Evolutionary conservation across 306 rosid genomes (phyloP).

Genomic region (Sophora flavescens): DNA sequence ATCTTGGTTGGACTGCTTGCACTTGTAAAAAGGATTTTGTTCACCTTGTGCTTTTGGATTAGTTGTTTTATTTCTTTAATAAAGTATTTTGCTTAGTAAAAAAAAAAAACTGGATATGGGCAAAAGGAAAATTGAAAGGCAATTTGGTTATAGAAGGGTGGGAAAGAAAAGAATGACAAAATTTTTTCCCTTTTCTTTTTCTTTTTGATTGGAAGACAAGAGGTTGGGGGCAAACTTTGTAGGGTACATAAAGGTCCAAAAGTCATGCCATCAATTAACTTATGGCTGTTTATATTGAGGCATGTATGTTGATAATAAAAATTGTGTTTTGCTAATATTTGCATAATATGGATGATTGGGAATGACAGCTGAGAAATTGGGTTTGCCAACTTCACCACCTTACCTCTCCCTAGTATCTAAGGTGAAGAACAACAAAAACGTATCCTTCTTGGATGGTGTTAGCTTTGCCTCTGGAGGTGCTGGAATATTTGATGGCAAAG

Average conservation of each 20-base stretch:
- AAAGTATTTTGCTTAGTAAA: too few relatives aligned
- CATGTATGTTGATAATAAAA: background rate
- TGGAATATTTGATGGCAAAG: constrained; percentile 66
- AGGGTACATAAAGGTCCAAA: background rate
- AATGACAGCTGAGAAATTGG: constrained; percentile 75
- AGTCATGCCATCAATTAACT: constrained; percentile 14
- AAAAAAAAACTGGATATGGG: too few relatives aligned
- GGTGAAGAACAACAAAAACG: constrained; percentile 17
- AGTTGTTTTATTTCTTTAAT: too few relatives aligned
- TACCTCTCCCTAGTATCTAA: constrained; percentile 66
- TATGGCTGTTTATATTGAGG: background rate
- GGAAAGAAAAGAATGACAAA: constrained; percentile 6
- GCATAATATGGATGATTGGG: constrained; percentile 36
- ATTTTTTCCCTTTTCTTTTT: background rate
- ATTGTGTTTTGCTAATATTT: constrained; percentile 34
- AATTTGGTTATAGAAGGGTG: background rate
- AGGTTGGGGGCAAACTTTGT: constrained; percentile 7
- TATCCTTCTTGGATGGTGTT: constrained; percentile 60
- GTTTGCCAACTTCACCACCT: constrained; percentile 72
- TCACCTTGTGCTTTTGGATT: too few relatives aligned
- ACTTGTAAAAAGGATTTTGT: too few relatives aligned
- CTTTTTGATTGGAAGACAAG: constrained; percentile 7
- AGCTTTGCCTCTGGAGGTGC: constrained; percentile 96
- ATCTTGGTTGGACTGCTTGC: too few relatives aligned
- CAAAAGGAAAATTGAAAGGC: constrained; percentile 3